Conservation (phyloP, 2,329 filamentous ascomycete genomes). For the Phaeosphaeriaceae sp. region DNA sequence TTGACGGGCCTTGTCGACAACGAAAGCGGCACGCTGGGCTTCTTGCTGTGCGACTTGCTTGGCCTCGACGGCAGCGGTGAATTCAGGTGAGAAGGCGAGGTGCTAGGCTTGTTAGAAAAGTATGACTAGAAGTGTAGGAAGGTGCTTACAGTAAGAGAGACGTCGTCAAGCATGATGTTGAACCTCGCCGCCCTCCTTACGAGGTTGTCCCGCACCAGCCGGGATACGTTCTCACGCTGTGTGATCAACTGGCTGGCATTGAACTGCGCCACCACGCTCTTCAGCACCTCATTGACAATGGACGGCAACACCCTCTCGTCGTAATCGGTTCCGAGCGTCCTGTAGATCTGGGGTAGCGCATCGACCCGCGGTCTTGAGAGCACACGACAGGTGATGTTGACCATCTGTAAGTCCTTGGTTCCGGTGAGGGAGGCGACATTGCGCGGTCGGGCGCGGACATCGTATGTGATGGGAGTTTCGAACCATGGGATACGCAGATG, state of each 20-base stretch:
- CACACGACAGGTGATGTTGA: slow-evolving; percentile 99
- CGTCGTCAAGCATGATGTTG: slow-evolving; percentile 97
- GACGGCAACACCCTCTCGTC: slow-evolving; percentile 97
- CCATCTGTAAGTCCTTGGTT: slow-evolving; percentile 99
- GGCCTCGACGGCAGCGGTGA: slow-evolving; percentile 72
- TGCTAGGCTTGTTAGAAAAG: slow-evolving; percentile 55
- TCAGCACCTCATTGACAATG: slow-evolving; percentile 99
- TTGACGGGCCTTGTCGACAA: slow-evolving; percentile 98
- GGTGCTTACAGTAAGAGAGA: slow-evolving; percentile 83
- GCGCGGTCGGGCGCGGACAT: slow-evolving; percentile 95
- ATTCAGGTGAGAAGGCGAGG: slow-evolving; percentile 73
- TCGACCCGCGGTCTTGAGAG: slow-evolving; percentile 88
- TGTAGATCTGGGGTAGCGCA: slow-evolving; percentile 94
- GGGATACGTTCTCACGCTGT: slow-evolving; percentile 95
- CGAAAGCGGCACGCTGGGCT: slow-evolving; percentile 93
- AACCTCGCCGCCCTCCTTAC: slow-evolving; percentile 90
- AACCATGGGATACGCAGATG: slow-evolving; percentile 96
- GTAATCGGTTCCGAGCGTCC: slow-evolving; percentile 93
- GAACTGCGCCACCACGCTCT: slow-evolving; percentile 98
- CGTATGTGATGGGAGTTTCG: slow-evolving; percentile 95
- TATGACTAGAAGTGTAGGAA: slow-evolving; percentile 3
- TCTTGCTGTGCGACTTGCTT: slow-evolving; percentile 83
- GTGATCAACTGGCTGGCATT: slow-evolving; percentile 98
- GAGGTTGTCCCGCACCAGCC: slow-evolving; percentile 90
- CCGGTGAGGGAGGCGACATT: slow-evolving; percentile 97